Evolutionary conservation across 169 alveolate species (phyloP).

Genomic region (Sarcocystis neurona): DNA sequence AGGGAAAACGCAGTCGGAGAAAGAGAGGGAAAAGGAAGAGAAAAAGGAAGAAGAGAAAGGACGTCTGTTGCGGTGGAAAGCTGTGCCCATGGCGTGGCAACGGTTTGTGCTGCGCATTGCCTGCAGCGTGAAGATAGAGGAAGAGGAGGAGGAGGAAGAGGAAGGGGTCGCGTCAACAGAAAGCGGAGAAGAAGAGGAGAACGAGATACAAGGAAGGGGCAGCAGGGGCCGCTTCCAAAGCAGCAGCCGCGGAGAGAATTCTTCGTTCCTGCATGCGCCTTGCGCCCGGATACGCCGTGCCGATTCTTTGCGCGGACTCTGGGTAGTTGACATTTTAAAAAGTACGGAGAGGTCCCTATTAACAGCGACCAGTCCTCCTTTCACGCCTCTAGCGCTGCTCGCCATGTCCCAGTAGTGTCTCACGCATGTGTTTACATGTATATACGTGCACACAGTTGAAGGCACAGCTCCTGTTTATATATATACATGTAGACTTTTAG

Average conservation of each 20-base stretch:
- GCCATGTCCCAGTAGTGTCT: not conserved
- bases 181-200: not conserved
- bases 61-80: not conserved
- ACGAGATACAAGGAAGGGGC: not conserved
- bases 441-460: too few species aligned
- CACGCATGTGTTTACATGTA: not conserved
- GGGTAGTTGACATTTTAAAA: not conserved
- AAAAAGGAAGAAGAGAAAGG: not conserved
- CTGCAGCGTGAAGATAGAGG: conserved; percentile 17
- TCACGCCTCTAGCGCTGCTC: not conserved
- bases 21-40: not conserved
- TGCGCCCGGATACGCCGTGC: not conserved
- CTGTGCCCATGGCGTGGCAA: not conserved
- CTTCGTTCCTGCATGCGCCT: not conserved
- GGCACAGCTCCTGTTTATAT: not conserved
- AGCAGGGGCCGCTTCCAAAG: too few species aligned
- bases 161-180: not conserved
- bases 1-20: not conserved
- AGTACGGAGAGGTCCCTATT: conserved; percentile 2
- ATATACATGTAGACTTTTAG: not conserved
- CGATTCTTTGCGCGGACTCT: conserved; percentile 5
- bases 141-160: not conserved
- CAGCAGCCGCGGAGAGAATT: not conserved
- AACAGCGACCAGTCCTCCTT: not conserved
- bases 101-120: not conserved